phyloP scores from a whole-genome alignment of 495 filamentous ascomycete genomes.

The Rhypophila decipiens region DNA sequence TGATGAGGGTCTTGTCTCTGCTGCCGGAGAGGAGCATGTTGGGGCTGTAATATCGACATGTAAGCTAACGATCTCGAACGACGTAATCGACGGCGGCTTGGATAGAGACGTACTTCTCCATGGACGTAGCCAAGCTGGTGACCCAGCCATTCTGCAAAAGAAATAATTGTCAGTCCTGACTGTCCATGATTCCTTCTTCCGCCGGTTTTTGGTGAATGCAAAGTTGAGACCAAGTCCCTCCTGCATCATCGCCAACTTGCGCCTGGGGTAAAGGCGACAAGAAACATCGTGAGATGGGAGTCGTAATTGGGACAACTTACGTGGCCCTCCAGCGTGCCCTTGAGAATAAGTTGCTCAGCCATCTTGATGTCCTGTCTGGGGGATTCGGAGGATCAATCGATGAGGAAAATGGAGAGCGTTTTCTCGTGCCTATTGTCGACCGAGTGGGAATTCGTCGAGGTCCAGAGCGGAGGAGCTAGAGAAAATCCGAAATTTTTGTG shows the following conservation, averaged over 20 bases:
- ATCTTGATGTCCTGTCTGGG: slow-evolving; percentile 48
- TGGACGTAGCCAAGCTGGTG: slow-evolving; percentile 88
- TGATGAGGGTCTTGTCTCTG: slow-evolving; percentile 98
- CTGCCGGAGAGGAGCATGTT: slow-evolving; percentile 99
- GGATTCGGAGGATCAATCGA: slow-evolving; percentile 21
- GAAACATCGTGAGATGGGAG: neutral
- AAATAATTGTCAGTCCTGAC: slow-evolving; percentile 8
- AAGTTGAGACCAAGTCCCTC: neutral
- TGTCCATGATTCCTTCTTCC: neutral
- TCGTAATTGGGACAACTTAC: slow-evolving; percentile 32
- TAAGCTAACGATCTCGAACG: slow-evolving; percentile 18
- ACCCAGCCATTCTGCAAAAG: slow-evolving; percentile 57
- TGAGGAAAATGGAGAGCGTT: slow-evolving; percentile 29
- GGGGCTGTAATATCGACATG: slow-evolving; percentile 59
- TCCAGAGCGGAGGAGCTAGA: slow-evolving; percentile 17
- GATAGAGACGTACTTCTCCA: slow-evolving; percentile 76
- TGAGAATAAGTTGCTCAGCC: slow-evolving; percentile 95
- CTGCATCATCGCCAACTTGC: neutral
- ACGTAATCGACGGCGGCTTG: slow-evolving; percentile 6
- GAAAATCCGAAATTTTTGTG: slow-evolving; percentile 35
- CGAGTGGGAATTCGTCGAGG: slow-evolving; percentile 22
- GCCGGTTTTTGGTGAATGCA: neutral
- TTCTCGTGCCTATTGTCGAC: slow-evolving; percentile 17
- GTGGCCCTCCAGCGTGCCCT: slow-evolving; percentile 97
- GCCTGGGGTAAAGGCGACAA: neutral